Conservation (phyloP, 176 grass and related monocot species). For the Aegilops sharonensis region DNA sequence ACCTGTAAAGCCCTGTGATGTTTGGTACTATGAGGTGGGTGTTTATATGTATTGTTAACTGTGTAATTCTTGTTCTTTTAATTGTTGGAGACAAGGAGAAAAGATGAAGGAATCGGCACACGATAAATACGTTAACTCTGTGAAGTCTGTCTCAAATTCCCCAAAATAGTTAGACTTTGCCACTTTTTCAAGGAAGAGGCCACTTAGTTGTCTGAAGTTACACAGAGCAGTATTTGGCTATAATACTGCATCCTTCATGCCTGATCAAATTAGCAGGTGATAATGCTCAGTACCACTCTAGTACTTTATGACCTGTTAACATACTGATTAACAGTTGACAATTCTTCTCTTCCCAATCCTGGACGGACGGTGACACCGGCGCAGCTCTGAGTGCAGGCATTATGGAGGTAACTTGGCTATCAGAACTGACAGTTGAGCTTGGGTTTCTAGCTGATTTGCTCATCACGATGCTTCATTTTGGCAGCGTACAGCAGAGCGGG, state of each 20-base stretch:
- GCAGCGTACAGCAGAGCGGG: too few species aligned
- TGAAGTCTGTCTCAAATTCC: background rate
- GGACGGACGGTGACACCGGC: background rate
- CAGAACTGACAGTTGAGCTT: background rate
- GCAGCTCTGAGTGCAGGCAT: background rate
- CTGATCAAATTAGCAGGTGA: background rate
- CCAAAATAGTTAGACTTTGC: background rate
- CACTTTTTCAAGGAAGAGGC: background rate
- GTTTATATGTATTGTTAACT: background rate
- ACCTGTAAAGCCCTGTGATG: background rate
- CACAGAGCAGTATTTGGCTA: background rate
- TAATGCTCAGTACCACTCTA: background rate
- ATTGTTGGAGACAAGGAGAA: background rate
- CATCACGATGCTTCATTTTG: background rate
- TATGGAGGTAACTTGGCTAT: background rate
- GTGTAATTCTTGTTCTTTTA: background rate
- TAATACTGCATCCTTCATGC: background rate
- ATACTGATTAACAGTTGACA: background rate
- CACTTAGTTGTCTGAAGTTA: background rate
- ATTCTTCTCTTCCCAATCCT: background rate
- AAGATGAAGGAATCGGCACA: background rate
- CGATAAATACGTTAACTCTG: background rate
- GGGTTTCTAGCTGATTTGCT: background rate
- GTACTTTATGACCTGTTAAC: too few species aligned
- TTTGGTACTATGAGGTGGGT: background rate